These are phyloP conservation scores for Paraconiothyrium sp. DNA, from an alignment of 2,329 filamentous ascomycete species.

Conservation along the genomic window DNA sequence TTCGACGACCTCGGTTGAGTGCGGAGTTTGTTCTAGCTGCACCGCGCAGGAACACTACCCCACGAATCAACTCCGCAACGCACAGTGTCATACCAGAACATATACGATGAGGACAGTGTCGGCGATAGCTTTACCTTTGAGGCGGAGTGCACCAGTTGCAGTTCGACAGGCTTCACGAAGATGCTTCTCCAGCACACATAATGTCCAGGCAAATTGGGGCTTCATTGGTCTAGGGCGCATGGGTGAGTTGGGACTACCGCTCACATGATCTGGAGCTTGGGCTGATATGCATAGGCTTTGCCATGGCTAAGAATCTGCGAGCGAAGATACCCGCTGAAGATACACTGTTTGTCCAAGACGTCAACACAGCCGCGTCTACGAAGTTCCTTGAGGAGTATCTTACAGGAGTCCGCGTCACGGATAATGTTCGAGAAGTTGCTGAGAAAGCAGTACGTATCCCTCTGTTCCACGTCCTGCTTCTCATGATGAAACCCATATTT, in stretches of 20 bases:
- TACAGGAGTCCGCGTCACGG: constrained; percentile 64
- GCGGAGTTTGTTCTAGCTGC: constrained; percentile 46
- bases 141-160: constrained; percentile 29
- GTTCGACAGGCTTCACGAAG: constrained; percentile 42
- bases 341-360: constrained; percentile 71
- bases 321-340: constrained; percentile 71
- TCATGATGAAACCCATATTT: constrained; percentile 61
- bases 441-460: constrained; percentile 69
- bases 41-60: constrained; percentile 30
- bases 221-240: constrained; percentile 62
- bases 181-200: constrained; percentile 55
- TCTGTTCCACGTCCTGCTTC: constrained; percentile 18
- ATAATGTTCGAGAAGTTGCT: constrained; percentile 68
- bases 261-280: constrained; percentile 31
- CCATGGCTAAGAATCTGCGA: constrained; percentile 77
- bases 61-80: constrained; percentile 25
- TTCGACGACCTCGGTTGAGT: constrained; percentile 47
- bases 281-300: constrained; percentile 63
- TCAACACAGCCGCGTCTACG: constrained; percentile 66
- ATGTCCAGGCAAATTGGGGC: constrained; percentile 57
- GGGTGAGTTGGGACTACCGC: constrained; percentile 49
- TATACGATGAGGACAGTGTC: constrained; percentile 41
- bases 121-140: constrained; percentile 40
- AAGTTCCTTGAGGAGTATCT: constrained; percentile 67
- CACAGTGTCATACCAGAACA: constrained; percentile 24